phyloP scores from a whole-genome alignment of 768 basidiomycete species.

The Russula emetica region DNA sequence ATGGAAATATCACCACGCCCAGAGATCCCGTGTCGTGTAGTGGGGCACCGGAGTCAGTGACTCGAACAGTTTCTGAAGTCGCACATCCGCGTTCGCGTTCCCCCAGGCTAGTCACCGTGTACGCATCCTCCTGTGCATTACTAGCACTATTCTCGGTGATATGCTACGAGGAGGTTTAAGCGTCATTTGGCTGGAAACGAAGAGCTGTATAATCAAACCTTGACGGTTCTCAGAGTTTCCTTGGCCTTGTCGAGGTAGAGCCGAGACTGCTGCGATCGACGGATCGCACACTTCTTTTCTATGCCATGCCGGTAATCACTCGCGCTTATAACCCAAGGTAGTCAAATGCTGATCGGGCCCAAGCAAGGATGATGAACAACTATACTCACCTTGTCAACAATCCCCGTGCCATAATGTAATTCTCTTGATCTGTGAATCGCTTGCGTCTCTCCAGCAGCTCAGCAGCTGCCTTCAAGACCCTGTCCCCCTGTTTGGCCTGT shows the following conservation, averaged over 20 bases:
- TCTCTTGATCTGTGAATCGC: background rate
- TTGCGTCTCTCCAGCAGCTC: background rate
- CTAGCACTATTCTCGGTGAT: background rate
- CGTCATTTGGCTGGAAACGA: background rate
- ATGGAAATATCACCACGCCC: background rate
- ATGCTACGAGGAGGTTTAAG: background rate
- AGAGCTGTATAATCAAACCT: background rate
- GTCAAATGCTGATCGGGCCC: background rate
- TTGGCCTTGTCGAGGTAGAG: conserved; percentile 12
- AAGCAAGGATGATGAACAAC: too few species aligned
- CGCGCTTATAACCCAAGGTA: background rate
- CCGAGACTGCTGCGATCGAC: background rate
- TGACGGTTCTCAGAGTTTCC: background rate
- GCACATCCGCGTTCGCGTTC: background rate
- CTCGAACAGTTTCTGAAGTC: too few species aligned
- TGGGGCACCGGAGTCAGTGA: background rate
- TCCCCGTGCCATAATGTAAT: conserved; percentile 2
- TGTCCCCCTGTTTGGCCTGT: conserved; percentile 1
- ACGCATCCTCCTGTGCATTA: background rate
- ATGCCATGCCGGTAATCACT: conserved; percentile 1
- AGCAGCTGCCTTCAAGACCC: conserved; percentile 2
- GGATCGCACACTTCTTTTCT: conserved; percentile 3
- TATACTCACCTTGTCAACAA: conserved; percentile 5
- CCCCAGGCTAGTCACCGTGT: background rate
- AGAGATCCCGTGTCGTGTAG: background rate